Percentiles rank a stretch among this genome's conserved stretches.
Conservation (phyloP, 106 monocot species). For the Ottelia alismoides region DNA sequence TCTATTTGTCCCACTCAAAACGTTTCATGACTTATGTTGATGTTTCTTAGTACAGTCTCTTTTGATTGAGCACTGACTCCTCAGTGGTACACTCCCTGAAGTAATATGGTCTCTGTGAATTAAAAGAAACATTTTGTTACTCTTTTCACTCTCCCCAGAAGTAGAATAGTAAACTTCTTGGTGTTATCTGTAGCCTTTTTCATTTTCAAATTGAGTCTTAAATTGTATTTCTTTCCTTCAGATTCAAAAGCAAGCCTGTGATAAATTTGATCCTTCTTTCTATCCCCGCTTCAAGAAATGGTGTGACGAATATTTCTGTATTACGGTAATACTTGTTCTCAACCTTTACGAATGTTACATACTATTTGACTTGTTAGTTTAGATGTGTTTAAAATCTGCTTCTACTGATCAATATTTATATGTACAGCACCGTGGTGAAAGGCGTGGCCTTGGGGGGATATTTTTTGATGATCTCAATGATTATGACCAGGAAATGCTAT, state of each 20-base stretch:
- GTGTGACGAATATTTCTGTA: constrained; percentile 98
- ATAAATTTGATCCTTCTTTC: constrained; percentile 95
- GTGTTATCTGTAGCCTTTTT: neutral
- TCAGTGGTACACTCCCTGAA: no score
- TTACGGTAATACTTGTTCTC: constrained; percentile 39
- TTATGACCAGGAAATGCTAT: constrained; percentile 97
- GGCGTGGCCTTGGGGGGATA: constrained; percentile 97
- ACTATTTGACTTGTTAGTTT: no score
- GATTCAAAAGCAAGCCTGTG: constrained; percentile 94
- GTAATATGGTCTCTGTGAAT: no score
- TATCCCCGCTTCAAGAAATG: constrained; percentile 98
- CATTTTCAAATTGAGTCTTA: neutral
- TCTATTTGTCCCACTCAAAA: no score
- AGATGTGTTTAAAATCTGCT: no score
- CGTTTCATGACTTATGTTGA: no score
- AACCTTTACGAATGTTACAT: no score
- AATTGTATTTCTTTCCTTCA: constrained; percentile 9
- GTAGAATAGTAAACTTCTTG: no score
- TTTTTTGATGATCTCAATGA: constrained; percentile 99
- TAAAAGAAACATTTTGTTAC: no score
- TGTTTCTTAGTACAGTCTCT: no score
- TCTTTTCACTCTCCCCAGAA: no score
- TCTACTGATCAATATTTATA: constrained; percentile 8
- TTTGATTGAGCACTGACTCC: no score
- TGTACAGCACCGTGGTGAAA: constrained; percentile 88